Evolutionary conservation across 805 yeast genomes (phyloP).

Genomic region (Ogataea methylovora): DNA sequence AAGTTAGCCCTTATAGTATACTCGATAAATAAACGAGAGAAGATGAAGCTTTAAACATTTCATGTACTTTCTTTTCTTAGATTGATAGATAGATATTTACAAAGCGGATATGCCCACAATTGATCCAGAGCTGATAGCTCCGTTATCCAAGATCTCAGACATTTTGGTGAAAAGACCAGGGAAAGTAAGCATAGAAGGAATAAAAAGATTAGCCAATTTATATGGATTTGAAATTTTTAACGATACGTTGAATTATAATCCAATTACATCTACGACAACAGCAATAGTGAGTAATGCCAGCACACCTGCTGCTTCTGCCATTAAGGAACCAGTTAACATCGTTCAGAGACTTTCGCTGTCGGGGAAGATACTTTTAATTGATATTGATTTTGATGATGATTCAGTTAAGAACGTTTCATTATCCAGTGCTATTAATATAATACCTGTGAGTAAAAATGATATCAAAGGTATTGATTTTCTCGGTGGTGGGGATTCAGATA

Average conservation of each 20-base stretch:
- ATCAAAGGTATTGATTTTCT: slow-evolving; percentile 10
- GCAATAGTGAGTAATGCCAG: slow-evolving; percentile 10
- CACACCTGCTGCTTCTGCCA: too few species aligned
- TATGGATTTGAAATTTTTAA: slow-evolving; percentile 31
- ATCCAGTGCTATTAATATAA: slow-evolving; percentile 23
- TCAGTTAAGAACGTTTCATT: slow-evolving; percentile 21
- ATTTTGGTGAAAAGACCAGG: slow-evolving; percentile 28
- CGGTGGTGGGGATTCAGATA: slow-evolving; percentile 12
- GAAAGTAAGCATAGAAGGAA: slow-evolving; percentile 23
- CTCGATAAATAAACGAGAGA: too few species aligned
- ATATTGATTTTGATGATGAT: slow-evolving; percentile 21
- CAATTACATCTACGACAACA: too few species aligned
- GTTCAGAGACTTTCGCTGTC: slow-evolving; percentile 26
- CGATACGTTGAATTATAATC: slow-evolving; percentile 27
- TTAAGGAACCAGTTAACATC: too few species aligned
- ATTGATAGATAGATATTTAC: neutral
- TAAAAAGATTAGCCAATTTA: slow-evolving; percentile 25
- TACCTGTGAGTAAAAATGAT: slow-evolving; percentile 15
- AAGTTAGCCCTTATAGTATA: too few species aligned
- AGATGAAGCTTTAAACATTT: too few species aligned
- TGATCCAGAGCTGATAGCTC: slow-evolving; percentile 26
- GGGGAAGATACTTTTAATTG: slow-evolving; percentile 28
- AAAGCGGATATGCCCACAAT: slow-evolving; percentile 19
- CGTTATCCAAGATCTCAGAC: slow-evolving; percentile 25
- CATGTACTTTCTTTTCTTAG: too few species aligned